phyloP scores from a whole-genome alignment of 1,284 basidiomycete genomes.

The Grifola frondosa region DNA sequence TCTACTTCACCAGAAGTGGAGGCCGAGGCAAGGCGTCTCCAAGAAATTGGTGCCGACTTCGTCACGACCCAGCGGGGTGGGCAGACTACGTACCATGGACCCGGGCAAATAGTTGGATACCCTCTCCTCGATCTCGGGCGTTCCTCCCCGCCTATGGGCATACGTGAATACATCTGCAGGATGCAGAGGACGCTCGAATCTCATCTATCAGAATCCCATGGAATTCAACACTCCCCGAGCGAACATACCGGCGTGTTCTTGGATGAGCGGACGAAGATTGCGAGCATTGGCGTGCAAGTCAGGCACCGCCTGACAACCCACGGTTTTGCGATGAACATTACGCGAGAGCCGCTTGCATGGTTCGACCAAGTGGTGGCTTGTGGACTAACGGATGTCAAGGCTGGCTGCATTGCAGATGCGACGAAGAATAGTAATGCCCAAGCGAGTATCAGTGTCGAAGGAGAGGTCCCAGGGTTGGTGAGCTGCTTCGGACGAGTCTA shows the following conservation, averaged over 20 bases:
- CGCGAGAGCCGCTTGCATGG: slow-evolving; percentile 76
- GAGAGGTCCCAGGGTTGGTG: slow-evolving; percentile 54
- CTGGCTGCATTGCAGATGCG: slow-evolving; percentile 61
- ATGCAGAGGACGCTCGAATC: slow-evolving; percentile 63
- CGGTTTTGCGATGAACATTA: slow-evolving; percentile 94
- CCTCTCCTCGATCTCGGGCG: slow-evolving; percentile 82
- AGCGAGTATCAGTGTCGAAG: slow-evolving; percentile 38
- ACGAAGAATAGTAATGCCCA: slow-evolving; percentile 24
- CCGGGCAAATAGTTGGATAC: slow-evolving; percentile 96
- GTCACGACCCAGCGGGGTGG: slow-evolving; percentile 84
- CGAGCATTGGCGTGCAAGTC: slow-evolving; percentile 95
- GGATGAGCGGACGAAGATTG: slow-evolving; percentile 72
- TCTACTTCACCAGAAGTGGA: slow-evolving; percentile 54
- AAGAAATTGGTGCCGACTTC: slow-evolving; percentile 84
- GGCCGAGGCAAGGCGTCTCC: slow-evolving; percentile 68
- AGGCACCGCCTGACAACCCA: slow-evolving; percentile 92
- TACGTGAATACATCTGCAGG: slow-evolving; percentile 73
- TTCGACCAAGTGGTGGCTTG: slow-evolving; percentile 91
- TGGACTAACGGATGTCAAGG: slow-evolving; percentile 84
- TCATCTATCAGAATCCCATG: slow-evolving; percentile 59
- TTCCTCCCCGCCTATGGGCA: slow-evolving; percentile 45
- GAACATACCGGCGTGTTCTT: slow-evolving; percentile 81
- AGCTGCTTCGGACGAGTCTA: slow-evolving; percentile 52
- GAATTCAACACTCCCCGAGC: slow-evolving; percentile 50
- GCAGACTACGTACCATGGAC: slow-evolving; percentile 96